A percentile compares a stretch with the other conserved stretches of the same genome.
These are phyloP conservation scores for Camptophora hylomeconis DNA, from an alignment of 2,329 filamentous ascomycete species.

Conservation along the genomic window DNA sequence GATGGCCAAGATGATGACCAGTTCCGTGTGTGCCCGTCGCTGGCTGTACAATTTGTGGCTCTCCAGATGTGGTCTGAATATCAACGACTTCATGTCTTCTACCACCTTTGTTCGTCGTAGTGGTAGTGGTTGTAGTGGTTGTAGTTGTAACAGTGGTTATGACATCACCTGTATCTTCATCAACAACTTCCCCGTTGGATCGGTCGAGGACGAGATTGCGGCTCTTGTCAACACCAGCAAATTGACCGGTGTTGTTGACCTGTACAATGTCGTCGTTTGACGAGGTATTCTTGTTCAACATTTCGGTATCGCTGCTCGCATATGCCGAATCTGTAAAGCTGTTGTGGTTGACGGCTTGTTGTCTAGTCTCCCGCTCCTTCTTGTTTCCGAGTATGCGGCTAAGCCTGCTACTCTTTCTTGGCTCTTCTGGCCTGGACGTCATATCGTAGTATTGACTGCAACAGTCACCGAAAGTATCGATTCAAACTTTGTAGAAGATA, in stretches of 20 bases:
- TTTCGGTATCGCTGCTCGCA: conserved; percentile 12
- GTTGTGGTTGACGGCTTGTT: conserved; percentile 4
- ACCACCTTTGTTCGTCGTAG: conserved; percentile 13
- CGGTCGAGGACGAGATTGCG: conserved; percentile 14
- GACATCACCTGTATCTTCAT: conserved; percentile 17
- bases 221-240: conserved; percentile 14
- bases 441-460: too few species aligned
- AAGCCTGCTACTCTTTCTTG: conserved; percentile 45
- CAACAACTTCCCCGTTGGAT: conserved; percentile 16
- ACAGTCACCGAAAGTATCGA: too few species aligned
- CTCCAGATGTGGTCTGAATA: too few species aligned
- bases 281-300: too few species aligned
- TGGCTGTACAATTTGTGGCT: too few species aligned
- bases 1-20: too few species aligned
- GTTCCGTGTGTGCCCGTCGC: too few species aligned
- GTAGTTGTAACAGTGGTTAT: conserved; percentile 16
- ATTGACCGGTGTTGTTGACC: conserved; percentile 15
- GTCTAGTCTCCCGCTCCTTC: conserved; percentile 9
- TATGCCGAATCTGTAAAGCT: conserved; percentile 16
- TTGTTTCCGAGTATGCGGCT: conserved; percentile 46
- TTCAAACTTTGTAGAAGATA: too few species aligned
- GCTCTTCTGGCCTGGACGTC: conserved; percentile 37
- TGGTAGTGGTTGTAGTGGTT: conserved; percentile 16
- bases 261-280: conserved; percentile 12
- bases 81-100: conserved; percentile 10